Evolutionary conservation across 192 early-diverging fungal genomes (phyloP), one percentile per base, ranked within the genome.

Genomic region (Backusella parvicylindrica): DNA sequence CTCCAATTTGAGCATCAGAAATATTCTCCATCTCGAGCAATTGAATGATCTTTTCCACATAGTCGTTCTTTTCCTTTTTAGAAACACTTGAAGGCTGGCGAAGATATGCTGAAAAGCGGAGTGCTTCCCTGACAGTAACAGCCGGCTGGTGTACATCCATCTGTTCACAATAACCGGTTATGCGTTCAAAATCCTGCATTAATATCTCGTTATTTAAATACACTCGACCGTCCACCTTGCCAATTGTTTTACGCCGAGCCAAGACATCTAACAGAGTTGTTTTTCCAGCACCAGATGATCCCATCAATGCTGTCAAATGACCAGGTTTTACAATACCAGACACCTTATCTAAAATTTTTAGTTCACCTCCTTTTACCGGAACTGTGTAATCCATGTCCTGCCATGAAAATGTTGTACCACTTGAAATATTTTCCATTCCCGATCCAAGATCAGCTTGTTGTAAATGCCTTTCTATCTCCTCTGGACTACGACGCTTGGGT

Each of bases 41-140:
- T 5, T 81, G 68, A 78, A 83, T 64, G 41, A 78, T 89, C 18
- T 89, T 87, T 49, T 84, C 73, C 12, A 91, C 88, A 21, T 87
- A 82, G 0, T 60, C 73, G 21, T 80, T 40, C 76, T 91, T 91
- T 28, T 80, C 86, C 35, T 79, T 77, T 8, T 56, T 49, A 7
- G 84, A 70, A 81, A 90, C 84, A 53, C 81, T 67, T 67, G 84
- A 16, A 73, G 88, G 89, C 68, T 93, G 84, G 8, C 94, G 86
- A 28, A 95, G 86, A 70, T 89, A 78, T 15, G 94, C 94, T 2
- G 92, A 92, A 82, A 89, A 93, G 70, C 89, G 81, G 36, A 98
- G 92, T 1, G 95, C 92, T 79, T 98, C 96, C 72, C 92, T 90
- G 6, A 98, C 95, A 6, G 96, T 98, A 75, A 95, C 84, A 50